These are phyloP conservation scores for Phytophthora brassicae DNA, from an alignment of 352 stramenopile genomes.

Conservation along the genomic window DNA sequence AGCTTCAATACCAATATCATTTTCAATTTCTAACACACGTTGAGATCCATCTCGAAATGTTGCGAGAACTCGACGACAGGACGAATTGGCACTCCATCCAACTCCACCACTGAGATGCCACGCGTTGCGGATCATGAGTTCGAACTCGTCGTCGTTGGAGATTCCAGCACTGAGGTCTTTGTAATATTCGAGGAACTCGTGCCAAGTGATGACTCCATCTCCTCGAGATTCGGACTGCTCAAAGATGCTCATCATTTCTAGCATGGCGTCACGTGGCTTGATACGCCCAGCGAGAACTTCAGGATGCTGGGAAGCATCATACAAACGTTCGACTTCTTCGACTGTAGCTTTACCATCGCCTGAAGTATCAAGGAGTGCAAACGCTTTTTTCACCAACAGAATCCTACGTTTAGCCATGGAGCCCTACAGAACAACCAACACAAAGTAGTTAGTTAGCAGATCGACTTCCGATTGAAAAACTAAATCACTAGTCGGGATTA, in stretches of 20 bases:
- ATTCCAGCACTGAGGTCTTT: slow-evolving; percentile 86
- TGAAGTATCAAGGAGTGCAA: slow-evolving; percentile 68
- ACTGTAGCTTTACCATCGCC: slow-evolving; percentile 62
- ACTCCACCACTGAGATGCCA: slow-evolving; percentile 86
- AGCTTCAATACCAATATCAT: slow-evolving; percentile 59
- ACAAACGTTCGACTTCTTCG: slow-evolving; percentile 72
- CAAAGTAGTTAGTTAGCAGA: slow-evolving; percentile 3
- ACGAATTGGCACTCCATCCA: slow-evolving; percentile 76
- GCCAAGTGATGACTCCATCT: slow-evolving; percentile 71
- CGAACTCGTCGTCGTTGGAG: slow-evolving; percentile 82
- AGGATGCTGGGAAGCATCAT: slow-evolving; percentile 80
- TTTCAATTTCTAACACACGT: slow-evolving; percentile 67
- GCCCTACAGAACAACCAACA: slow-evolving; percentile 33
- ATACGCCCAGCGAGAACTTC: slow-evolving; percentile 73
- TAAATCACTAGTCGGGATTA: no score
- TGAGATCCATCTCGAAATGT: slow-evolving; percentile 72
- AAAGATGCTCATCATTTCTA: slow-evolving; percentile 84
- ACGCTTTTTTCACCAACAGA: slow-evolving; percentile 85
- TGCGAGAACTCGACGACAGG: slow-evolving; percentile 69
- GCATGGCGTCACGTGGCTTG: slow-evolving; percentile 60
- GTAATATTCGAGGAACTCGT: slow-evolving; percentile 91
- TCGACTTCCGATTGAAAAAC: no score
- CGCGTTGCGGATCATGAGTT: slow-evolving; percentile 84
- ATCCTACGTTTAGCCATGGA: slow-evolving; percentile 79
- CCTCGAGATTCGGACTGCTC: slow-evolving; percentile 37